Base-by-base conservation (phyloP, 2,329 filamentous ascomycete species). In the Talaromyces sp. region DNA sequence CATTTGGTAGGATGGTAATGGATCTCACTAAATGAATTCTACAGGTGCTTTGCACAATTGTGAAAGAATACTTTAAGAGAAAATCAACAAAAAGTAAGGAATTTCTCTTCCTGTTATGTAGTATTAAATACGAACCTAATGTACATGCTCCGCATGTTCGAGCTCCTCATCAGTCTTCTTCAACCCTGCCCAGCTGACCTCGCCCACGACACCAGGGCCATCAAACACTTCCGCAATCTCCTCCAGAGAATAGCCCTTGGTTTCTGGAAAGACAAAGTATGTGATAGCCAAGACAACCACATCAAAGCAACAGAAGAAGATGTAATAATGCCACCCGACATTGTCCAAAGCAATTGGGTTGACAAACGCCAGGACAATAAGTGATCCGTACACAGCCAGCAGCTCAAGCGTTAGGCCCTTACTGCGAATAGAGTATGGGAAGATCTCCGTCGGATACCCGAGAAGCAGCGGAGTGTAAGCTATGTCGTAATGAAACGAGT, bases 221-320 rank as follows among this genome's bases (percentile, higher is more conserved):
- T 59, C 30, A 28, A 62, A 62, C 16, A 62, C 10, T n/a, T 67
- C 65, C 36, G 83, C 81, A 74, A 84, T 81, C 64, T 84, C 76
- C 65, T 83, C 81, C 5, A 84, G 74, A 14, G 76, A 83, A 53
- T 75, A 72, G 2, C 82, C 83, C 47, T 79, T 82, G 2, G 83
- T 86, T 68, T 87, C 84, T 0, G 82, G 83, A 0, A 83, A 78
- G 61, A 81, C 81, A 47, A 79, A 67, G 71, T 70, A 82, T 0
- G 79, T 78, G 76, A 80, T 85, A 4, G 78, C 63, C 0, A 79
- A 78, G 76, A 80, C 85, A 5, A 78, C 63, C 7, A 78, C 68
- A 0, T 77, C 77, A 4, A 83, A 66, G 9, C 79, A 66, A 56
- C 77, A 80, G 64, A 88, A 88, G 75, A 88, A 87, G 56, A 85